Evolutionary conservation across 1,284 basidiomycete species (phyloP).

Genomic region (Puccinia coronata): DNA sequence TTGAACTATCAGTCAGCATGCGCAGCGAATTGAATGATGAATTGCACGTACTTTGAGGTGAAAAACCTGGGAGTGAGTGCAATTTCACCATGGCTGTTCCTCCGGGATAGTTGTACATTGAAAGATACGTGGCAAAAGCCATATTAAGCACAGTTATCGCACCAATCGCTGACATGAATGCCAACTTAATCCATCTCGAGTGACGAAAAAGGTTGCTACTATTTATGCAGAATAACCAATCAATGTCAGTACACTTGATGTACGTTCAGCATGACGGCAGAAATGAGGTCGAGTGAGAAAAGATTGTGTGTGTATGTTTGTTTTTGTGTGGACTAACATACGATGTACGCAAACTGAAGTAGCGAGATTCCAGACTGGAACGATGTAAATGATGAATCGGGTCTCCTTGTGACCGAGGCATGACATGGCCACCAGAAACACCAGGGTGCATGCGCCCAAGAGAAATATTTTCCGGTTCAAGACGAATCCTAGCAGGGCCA

Average conservation of each 20-base stretch:
- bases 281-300: background rate
- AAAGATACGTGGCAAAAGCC: conserved; percentile 65
- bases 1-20: background rate
- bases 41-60: background rate
- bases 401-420: conserved; percentile 75
- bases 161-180: conserved; percentile 54
- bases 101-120: conserved; percentile 83
- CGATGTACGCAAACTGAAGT: conserved; percentile 69
- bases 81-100: conserved; percentile 72
- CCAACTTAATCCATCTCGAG: conserved; percentile 33
- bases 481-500: conserved; percentile 65
- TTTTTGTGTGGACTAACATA: conserved; percentile 68
- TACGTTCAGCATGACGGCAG: background rate
- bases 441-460: conserved; percentile 61
- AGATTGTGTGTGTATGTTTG: too few relatives aligned
- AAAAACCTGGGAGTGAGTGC: conserved; percentile 60
- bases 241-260: background rate
- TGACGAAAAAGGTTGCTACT: conserved; percentile 1
- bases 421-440: conserved; percentile 72
- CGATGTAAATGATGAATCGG: conserved; percentile 86
- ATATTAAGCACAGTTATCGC: conserved; percentile 64
- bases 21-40: background rate
- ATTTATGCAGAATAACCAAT: conserved; percentile 22
- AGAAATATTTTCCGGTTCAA: conserved; percentile 64
- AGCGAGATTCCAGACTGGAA: conserved; percentile 78